Percentiles rank a stretch among this genome's conserved stretches.
These are phyloP conservation scores for Aspergillus avenaceus DNA, from an alignment of 495 filamentous ascomycete species.

Conservation along the genomic window DNA sequence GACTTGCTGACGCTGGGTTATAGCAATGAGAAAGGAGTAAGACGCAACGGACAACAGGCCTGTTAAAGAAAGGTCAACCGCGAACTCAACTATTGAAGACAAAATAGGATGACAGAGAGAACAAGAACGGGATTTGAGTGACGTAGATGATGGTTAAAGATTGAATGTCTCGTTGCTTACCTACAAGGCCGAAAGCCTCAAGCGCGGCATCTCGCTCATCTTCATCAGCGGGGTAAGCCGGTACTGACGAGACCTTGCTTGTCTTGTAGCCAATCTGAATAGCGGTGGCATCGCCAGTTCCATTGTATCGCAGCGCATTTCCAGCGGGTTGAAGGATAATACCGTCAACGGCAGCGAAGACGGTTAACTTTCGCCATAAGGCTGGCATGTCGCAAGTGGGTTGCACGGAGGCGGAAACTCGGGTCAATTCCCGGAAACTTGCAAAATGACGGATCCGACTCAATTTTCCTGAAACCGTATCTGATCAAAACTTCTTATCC, in stretches of 20 bases:
- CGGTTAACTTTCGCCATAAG: conserved; percentile 70
- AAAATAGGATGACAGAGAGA: background rate
- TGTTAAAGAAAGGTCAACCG: conserved; percentile 23
- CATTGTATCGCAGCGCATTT: conserved; percentile 41
- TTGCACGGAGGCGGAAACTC: conserved; percentile 9
- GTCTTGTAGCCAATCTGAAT: conserved; percentile 75
- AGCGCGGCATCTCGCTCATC: conserved; percentile 43
- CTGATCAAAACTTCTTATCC: no score
- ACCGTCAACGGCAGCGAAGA: conserved; percentile 83
- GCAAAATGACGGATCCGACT: no score
- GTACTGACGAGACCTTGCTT: conserved; percentile 47
- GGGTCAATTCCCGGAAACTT: background rate
- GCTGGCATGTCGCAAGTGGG: conserved; percentile 56
- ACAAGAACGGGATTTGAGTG: background rate
- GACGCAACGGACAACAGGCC: conserved; percentile 70
- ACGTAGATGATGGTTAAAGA: background rate
- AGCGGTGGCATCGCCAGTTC: conserved; percentile 37
- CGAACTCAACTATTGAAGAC: background rate
- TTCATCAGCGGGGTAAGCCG: conserved; percentile 31
- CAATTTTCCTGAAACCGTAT: no score
- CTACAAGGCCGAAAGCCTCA: conserved; percentile 82
- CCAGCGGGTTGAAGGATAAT: conserved; percentile 72
- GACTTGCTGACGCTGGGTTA: conserved; percentile 80
- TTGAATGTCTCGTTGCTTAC: conserved; percentile 41
- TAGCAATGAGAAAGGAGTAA: conserved; percentile 75